Conservation (phyloP, 495 filamentous ascomycete genomes). For the Hypoxylon trugodes region DNA sequence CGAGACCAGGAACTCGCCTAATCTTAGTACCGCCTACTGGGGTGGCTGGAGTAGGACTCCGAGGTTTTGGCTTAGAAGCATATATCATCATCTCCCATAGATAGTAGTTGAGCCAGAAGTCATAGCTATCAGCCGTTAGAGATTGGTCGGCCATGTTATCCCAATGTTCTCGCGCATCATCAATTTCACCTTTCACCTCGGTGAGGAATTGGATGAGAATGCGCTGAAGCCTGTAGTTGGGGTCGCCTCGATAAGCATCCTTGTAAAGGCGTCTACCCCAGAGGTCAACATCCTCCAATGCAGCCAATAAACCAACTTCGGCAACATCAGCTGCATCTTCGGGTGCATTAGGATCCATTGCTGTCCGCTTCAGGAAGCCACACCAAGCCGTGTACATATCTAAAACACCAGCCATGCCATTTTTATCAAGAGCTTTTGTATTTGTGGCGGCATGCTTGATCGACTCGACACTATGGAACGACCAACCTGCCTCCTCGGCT, state of each 20-base stretch:
- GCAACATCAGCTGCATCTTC: conserved; percentile 92
- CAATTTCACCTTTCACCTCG: conserved; percentile 72
- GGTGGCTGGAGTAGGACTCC: conserved; percentile 55
- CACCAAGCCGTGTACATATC: conserved; percentile 94
- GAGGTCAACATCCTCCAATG: conserved; percentile 81
- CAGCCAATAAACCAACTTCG: conserved; percentile 85
- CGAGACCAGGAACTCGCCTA: conserved; percentile 63
- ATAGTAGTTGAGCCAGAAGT: conserved; percentile 94
- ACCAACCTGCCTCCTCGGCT: conserved; percentile 75
- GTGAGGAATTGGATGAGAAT: conserved; percentile 91
- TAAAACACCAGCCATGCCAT: conserved; percentile 83
- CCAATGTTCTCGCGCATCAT: conserved; percentile 74
- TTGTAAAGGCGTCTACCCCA: conserved; percentile 80
- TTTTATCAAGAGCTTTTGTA: conserved; percentile 72
- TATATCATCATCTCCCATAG: conserved; percentile 82
- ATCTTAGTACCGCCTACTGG: conserved; percentile 39
- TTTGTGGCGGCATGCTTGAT: conserved; percentile 94
- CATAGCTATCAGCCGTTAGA: conserved; percentile 76
- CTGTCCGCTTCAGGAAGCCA: conserved; percentile 83
- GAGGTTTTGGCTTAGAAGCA: conserved; percentile 49
- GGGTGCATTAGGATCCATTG: conserved; percentile 76
- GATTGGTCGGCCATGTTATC: conserved; percentile 65
- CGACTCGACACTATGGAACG: conserved; percentile 80
- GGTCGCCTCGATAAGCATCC: conserved; percentile 79
- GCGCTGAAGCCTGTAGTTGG: conserved; percentile 84